These are phyloP conservation scores for Russula ochroleuca DNA, from an alignment of 768 basidiomycete genomes.

Conservation along the genomic window DNA sequence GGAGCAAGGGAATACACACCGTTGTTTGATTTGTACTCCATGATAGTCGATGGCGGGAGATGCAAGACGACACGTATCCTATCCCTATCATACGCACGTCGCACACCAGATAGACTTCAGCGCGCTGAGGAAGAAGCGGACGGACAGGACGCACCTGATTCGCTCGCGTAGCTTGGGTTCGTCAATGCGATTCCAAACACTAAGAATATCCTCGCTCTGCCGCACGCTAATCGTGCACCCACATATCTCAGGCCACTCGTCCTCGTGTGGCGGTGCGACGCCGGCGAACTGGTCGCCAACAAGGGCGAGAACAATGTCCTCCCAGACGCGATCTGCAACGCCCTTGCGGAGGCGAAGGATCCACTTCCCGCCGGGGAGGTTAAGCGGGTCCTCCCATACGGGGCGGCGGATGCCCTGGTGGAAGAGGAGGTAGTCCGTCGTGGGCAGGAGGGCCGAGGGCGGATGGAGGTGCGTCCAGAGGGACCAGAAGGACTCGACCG, in stretches of 20 bases:
- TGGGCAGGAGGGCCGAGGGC: slow-evolving; percentile 78
- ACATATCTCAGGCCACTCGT: slow-evolving; percentile 78
- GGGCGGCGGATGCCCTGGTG: slow-evolving; percentile 80
- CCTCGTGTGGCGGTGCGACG: slow-evolving; percentile 44
- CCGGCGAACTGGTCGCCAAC: slow-evolving; percentile 89
- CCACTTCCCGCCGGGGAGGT: slow-evolving; percentile 88
- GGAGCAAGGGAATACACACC: slow-evolving; percentile 41
- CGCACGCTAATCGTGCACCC: slow-evolving; percentile 94
- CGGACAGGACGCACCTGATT: slow-evolving; percentile 58
- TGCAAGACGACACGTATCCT: slow-evolving; percentile 71
- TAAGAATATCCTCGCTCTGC: slow-evolving; percentile 90
- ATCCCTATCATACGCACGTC: slow-evolving; percentile 48
- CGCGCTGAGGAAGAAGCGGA: not conserved
- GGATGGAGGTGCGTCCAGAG: slow-evolving; percentile 87
- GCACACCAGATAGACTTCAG: slow-evolving; percentile 6
- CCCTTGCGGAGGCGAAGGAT: slow-evolving; percentile 91
- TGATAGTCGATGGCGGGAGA: slow-evolving; percentile 70
- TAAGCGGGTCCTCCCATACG: slow-evolving; percentile 94
- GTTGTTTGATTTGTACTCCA: slow-evolving; percentile 96
- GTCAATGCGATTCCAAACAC: slow-evolving; percentile 86
- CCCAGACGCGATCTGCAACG: slow-evolving; percentile 86
- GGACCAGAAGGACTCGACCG: slow-evolving; percentile 96
- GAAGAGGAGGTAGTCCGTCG: slow-evolving; percentile 93
- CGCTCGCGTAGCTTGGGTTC: slow-evolving; percentile 73
- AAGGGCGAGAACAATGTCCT: slow-evolving; percentile 80